Conservation (phyloP, 495 filamentous ascomycete genomes). For the Letharia columbiana region DNA sequence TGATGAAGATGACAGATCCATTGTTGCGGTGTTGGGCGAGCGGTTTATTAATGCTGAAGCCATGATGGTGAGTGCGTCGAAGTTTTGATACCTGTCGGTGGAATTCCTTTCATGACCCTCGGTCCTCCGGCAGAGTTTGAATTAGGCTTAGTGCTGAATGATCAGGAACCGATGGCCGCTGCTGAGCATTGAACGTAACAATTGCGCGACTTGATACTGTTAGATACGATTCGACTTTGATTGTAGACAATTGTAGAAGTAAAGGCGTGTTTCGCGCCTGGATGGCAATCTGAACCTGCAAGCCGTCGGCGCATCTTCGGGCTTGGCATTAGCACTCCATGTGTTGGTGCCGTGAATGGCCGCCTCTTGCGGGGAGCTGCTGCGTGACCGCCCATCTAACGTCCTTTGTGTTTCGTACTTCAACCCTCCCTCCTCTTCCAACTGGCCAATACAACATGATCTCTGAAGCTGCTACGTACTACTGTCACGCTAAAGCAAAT, state of each 20-base stretch:
- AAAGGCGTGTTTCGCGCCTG: not conserved
- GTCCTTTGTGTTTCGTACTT: not conserved
- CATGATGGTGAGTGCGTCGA: constrained; percentile 26
- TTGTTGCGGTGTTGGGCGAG: constrained; percentile 17
- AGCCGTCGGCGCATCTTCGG: not conserved
- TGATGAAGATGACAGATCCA: constrained; percentile 24
- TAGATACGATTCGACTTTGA: not conserved
- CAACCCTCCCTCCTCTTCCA: not conserved
- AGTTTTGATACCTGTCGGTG: constrained; percentile 19
- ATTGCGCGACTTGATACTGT: not conserved
- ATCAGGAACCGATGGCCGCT: constrained; percentile 4
- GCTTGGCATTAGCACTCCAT: not conserved
- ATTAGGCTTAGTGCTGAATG: constrained; percentile 5
- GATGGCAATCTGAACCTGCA: not conserved
- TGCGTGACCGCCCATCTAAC: not conserved
- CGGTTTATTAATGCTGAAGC: constrained; percentile 17
- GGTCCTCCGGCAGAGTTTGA: constrained; percentile 2
- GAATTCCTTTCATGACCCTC: constrained; percentile 15
- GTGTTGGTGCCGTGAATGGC: not conserved
- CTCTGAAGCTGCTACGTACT: not conserved
- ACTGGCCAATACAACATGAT: not conserved
- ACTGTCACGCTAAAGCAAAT: not conserved
- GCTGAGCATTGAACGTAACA: not conserved
- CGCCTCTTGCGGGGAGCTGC: not conserved
- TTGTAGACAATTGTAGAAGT: not conserved